These are phyloP conservation scores for Arabidopsis arenosa DNA, from an alignment of 345 rosid species.

Conservation along the genomic window DNA sequence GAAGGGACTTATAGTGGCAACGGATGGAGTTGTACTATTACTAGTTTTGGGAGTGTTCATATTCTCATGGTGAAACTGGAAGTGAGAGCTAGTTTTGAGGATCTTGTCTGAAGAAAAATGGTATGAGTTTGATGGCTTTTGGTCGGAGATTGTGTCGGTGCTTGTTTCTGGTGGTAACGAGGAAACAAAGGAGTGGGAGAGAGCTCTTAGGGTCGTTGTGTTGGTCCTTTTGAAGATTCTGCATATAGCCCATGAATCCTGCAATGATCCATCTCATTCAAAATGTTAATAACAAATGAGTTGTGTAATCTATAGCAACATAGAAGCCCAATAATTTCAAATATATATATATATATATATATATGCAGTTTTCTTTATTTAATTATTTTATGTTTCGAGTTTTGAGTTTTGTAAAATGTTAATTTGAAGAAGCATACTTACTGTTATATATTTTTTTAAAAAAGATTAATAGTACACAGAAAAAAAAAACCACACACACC, in stretches of 20 bases:
- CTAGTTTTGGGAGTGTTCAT: slow-evolving; percentile 40
- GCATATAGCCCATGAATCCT: slow-evolving; percentile 96
- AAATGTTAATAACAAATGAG: slow-evolving; percentile 4
- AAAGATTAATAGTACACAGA: not conserved
- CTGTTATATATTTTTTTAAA: not conserved
- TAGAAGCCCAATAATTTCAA: not conserved
- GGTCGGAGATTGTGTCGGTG: slow-evolving; percentile 44
- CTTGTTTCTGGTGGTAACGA: slow-evolving; percentile 50
- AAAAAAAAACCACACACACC: not conserved
- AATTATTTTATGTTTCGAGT: not conserved
- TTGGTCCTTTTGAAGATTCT: slow-evolving; percentile 89
- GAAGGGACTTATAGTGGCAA: slow-evolving; percentile 39
- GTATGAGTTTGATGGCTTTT: slow-evolving; percentile 41
- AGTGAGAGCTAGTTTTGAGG: slow-evolving; percentile 38
- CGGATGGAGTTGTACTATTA: slow-evolving; percentile 14
- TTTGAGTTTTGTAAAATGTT: not conserved
- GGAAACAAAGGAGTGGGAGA: slow-evolving; percentile 76
- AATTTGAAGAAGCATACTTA: not conserved
- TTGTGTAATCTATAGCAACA: not conserved
- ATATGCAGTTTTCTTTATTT: not conserved
- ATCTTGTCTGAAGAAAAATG: slow-evolving; percentile 46
- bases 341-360: not conserved
- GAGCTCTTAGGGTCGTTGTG: slow-evolving; percentile 72
- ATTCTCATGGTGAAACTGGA: slow-evolving; percentile 47
- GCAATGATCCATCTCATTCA: slow-evolving; percentile 39